These are phyloP conservation scores for Sarocladium kiliense DNA, from an alignment of 2,329 filamentous ascomycete genomes.

Conservation along the genomic window DNA sequence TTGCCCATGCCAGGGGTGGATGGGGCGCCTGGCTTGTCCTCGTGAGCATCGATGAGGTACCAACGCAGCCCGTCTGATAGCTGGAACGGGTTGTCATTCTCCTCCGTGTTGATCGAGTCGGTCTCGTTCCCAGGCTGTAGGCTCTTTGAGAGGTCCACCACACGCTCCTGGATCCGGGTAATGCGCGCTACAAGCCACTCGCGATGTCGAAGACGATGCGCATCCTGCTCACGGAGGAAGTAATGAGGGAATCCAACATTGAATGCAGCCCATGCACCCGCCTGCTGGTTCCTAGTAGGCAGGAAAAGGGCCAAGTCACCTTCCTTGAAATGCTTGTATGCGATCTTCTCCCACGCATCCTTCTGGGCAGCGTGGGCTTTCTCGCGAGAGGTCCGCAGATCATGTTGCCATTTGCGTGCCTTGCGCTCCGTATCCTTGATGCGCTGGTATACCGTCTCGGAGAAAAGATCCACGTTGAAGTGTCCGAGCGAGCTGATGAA, in stretches of 20 bases:
- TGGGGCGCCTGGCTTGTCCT: conserved; percentile 88
- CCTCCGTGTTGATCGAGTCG: conserved; percentile 53
- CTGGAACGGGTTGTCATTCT: conserved; percentile 96
- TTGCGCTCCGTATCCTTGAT: conserved; percentile 92
- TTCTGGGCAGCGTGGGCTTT: conserved; percentile 75
- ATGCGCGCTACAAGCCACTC: conserved; percentile 98
- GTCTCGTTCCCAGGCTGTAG: conserved; percentile 48
- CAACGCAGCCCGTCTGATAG: conserved; percentile 90
- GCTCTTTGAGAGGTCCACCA: conserved; percentile 85
- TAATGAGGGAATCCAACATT: conserved; percentile 97
- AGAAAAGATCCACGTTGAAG: conserved; percentile 80
- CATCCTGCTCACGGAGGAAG: conserved; percentile 89
- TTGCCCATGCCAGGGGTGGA: conserved; percentile 90
- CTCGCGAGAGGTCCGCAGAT: conserved; percentile 81
- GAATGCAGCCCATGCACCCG: conserved; percentile 95
- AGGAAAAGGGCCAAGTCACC: conserved; percentile 92
- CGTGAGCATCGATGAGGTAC: conserved; percentile 90
- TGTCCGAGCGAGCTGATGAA: conserved; percentile 69
- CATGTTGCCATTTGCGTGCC: conserved; percentile 88
- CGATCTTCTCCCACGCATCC: conserved; percentile 93
- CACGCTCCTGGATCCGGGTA: conserved; percentile 81
- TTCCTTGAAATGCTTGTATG: conserved; percentile 92
- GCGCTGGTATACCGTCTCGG: conserved; percentile 80
- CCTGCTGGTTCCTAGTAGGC: conserved; percentile 89
- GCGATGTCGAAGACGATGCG: conserved; percentile 73